Evolutionary conservation across 1,139 yeast genomes (phyloP).

Genomic region (Candida neerlandica): DNA sequence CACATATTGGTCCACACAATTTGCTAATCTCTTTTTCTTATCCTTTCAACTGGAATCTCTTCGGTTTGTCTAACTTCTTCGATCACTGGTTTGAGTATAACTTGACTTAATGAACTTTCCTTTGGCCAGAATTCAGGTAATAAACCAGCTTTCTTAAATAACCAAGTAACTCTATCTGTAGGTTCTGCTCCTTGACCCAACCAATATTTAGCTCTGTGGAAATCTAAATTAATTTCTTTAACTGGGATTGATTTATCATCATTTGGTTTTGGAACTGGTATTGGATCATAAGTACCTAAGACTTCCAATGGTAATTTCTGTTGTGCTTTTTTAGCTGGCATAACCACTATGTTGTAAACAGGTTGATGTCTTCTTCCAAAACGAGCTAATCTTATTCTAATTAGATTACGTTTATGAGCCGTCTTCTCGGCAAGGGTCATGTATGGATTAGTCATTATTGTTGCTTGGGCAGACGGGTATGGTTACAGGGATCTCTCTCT

Average conservation of each 20-base stretch:
- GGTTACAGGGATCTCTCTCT: not conserved
- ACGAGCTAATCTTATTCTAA: conserved; percentile 77
- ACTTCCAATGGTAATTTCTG: conserved; percentile 92
- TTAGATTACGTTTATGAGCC: conserved; percentile 16
- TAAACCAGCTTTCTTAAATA: conserved; percentile 78
- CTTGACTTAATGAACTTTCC: conserved; percentile 42
- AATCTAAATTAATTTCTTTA: conserved; percentile 82
- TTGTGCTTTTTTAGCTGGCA: conserved; percentile 71
- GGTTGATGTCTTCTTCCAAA: conserved; percentile 92
- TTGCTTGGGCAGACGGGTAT: too few species aligned
- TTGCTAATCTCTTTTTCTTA: conserved; percentile 35
- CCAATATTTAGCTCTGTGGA: conserved; percentile 95
- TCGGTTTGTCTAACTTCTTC: conserved; percentile 27
- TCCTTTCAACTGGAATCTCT: conserved; percentile 38
- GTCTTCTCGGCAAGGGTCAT: conserved; percentile 11
- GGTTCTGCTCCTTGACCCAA: conserved; percentile 98
- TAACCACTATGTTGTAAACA: conserved; percentile 87
- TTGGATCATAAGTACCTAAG: conserved; percentile 89
- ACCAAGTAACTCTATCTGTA: conserved; percentile 73
- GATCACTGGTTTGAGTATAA: conserved; percentile 32
- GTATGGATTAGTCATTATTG: conserved; percentile 10
- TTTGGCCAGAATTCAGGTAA: conserved; percentile 76
- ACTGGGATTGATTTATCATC: conserved; percentile 17
- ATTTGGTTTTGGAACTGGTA: conserved; percentile 67
- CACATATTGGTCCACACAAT: not conserved